Evolutionary conservation across 2,329 filamentous ascomycete genomes (phyloP), one percentile per base, ranked within the genome.

Genomic region (Aspergillus awamori): DNA sequence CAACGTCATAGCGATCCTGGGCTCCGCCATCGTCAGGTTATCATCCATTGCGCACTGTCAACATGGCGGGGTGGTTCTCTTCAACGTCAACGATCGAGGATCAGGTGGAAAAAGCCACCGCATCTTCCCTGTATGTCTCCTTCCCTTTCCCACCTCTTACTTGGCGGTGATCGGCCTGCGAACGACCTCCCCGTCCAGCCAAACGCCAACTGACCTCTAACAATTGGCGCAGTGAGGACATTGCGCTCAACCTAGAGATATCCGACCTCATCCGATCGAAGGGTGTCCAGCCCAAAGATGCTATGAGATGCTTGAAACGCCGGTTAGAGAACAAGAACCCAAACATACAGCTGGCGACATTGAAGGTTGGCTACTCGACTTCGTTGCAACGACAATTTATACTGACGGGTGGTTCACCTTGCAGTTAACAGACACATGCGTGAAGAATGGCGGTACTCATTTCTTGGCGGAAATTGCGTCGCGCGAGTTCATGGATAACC

Each of bases 271-370:
- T 99, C 77, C 88, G 95, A 70, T 98, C 93, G 72, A 98, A 98
- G 82, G 96, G 93, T 17, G 94, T 99, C 54, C 93, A 93, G 77
- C 94, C 95, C 57, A 97, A 94, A 79, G 95, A 99, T 79, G 95
- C 95, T 64, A 99, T 99, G 95, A 91, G 93, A 76, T 94, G 92
- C 47, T 82, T 99, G 72, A 98, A 97, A 81, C 88, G 88, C 75
- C 89, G 95, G 76, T 93, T 99, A 82, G 93, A 92, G 79, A 93
- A 97, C 83, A 96, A 93, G 83, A 99, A 99, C 74, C 95, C 95
- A 38, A 99, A 99, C 77, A 89, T 95, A 38, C 95, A 99, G 81
- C 83, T 99, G 38, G 95, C 93, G 69, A 91, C 95, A n/a, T 81
- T 99, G 58, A 96, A 95, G 77, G 92, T 95, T 83, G 61, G 81